Base-by-base conservation (phyloP, 2,329 filamentous ascomycete species). In the Colletotrichum sojae region DNA sequence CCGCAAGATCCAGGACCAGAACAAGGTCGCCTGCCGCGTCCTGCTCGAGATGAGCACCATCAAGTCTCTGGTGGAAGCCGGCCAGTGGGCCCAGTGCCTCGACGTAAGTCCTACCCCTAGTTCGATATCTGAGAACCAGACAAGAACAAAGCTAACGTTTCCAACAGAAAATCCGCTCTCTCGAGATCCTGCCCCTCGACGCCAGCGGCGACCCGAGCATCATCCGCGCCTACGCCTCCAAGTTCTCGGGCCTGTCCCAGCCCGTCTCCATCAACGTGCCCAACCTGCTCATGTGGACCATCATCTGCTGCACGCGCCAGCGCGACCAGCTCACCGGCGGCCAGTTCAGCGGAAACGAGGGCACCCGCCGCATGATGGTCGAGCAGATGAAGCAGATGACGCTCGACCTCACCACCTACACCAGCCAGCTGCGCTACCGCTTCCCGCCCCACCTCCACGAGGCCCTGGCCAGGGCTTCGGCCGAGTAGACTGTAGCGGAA, bases 351-450 rank as follows among this genome's bases (percentile, higher is more conserved):
- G 91, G 89, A 71, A 91, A 92, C 79, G 89, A 90, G 76, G 88
- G 88, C 64, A 91, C 86, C 72, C 85, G 86, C 76, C 85, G 82
- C 77, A 82, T 84, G 79, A 87, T 94, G 81, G 90, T 91, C 59
- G 90, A 92, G 67, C 86, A 92, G 75, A 84, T 97, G 76, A 89
- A 92, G 82, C 89, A 92, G 79, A 94, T 93, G 83, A 94, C 93
- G 46, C 90, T 94, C 79, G 95, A 98, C 80, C 82, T 98, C 75
- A 97, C 96, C 84, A 92, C 96, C 15, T 98, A 97, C 84, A 95
- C 94, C 16, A 95, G 94, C 65, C 90, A 97, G 86, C 90, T 98
- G 77, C 91, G 93, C 77, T 98, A 97, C 82, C 91, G 96, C 76
- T 88, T 98, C 82, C 94, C 94, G 58, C 92, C 93, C 45, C 89